These are phyloP conservation scores for Periconia digitata DNA, from an alignment of 2,329 filamentous ascomycete species.

Conservation along the genomic window DNA sequence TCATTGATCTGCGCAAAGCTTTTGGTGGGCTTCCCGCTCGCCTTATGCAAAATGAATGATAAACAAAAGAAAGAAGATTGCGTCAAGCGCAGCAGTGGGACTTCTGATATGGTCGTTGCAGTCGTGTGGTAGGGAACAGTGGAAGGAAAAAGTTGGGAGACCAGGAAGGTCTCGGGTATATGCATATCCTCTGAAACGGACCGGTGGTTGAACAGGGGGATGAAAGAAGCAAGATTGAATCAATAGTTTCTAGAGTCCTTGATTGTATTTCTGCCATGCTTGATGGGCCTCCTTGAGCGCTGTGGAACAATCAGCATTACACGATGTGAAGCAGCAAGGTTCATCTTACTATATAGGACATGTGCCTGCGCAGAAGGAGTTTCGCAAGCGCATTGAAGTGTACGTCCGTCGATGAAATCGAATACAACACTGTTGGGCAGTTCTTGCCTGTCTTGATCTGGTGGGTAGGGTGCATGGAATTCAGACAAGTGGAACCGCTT, in stretches of 20 bases:
- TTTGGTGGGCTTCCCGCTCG: background rate
- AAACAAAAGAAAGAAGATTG: constrained; percentile 15
- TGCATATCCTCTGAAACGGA: constrained; percentile 3
- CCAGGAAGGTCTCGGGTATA: constrained; percentile 19
- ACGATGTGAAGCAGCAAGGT: background rate
- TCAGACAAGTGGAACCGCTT: constrained; percentile 86
- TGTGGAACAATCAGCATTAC: constrained; percentile 19
- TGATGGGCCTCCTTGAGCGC: constrained; percentile 42
- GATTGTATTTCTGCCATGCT: constrained; percentile 38
- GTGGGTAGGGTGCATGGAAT: constrained; percentile 75
- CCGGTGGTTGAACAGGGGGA: constrained; percentile 9
- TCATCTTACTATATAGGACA: constrained; percentile 37
- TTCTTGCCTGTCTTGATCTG: constrained; percentile 90
- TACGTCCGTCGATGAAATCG: constrained; percentile 63
- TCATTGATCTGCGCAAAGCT: background rate
- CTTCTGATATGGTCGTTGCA: constrained; percentile 11
- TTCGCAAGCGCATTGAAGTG: constrained; percentile 61
- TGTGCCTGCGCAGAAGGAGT: constrained; percentile 35
- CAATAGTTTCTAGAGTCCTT: constrained; percentile 17
- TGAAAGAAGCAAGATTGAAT: constrained; percentile 7
- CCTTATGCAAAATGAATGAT: constrained; percentile 3
- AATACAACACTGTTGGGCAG: constrained; percentile 79
- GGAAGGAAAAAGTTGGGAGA: constrained; percentile 5
- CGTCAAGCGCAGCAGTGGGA: constrained; percentile 5
- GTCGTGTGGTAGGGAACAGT: constrained; percentile 14